Percentiles rank a stretch among this genome's conserved stretches.
Conservation (phyloP, 345 rosid species). For the Aquilaria malaccensis region DNA sequence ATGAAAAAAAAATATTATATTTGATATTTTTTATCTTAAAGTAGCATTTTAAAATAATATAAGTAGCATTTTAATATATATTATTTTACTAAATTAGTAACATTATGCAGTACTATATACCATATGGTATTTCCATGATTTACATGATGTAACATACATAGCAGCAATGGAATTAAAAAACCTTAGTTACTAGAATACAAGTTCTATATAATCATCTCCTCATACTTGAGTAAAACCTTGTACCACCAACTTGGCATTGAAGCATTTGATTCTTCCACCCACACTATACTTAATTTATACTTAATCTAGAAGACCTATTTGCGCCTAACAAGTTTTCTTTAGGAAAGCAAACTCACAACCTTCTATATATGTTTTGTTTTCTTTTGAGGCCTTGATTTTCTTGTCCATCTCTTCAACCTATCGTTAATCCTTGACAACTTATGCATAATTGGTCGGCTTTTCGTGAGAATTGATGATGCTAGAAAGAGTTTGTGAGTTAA, state of each 20-base stretch:
- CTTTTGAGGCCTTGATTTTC: background rate
- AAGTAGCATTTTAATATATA: too few species aligned
- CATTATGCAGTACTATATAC: too few species aligned
- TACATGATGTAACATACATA: too few species aligned
- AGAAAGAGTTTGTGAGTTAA: too few species aligned
- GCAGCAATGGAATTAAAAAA: too few species aligned
- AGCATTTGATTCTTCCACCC: background rate
- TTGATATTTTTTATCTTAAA: too few species aligned
- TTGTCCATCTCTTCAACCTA: background rate
- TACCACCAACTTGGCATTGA: background rate
- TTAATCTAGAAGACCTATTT: background rate
- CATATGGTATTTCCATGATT: too few species aligned
- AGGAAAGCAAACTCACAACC: background rate
- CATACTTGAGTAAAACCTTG: background rate
- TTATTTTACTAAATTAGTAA: too few species aligned
- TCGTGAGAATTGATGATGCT: too few species aligned
- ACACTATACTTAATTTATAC: background rate
- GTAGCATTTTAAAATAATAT: too few species aligned
- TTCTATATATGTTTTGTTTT: background rate
- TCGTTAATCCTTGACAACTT: background rate
- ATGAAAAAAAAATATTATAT: too few species aligned
- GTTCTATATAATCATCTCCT: background rate
- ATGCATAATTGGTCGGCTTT: background rate
- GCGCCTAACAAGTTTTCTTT: background rate
- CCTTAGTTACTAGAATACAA: background rate